Evolutionary conservation across 2,329 filamentous ascomycete species (phyloP), one percentile per base, ranked within the genome.

Genomic region (Blastomyces percursus): DNA sequence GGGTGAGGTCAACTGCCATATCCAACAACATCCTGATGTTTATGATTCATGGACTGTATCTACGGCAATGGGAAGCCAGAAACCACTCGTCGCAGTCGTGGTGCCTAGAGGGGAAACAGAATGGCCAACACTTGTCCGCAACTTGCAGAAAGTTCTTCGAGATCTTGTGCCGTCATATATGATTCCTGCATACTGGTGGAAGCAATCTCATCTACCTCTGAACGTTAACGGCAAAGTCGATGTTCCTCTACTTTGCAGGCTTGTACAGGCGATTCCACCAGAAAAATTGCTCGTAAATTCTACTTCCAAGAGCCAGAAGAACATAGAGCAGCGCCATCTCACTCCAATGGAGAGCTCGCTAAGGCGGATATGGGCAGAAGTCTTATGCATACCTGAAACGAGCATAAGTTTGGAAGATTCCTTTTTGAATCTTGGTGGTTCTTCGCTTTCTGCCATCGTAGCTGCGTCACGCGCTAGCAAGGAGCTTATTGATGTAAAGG

Each of bases 131-230:
- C 56, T 59, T 12, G 27, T 59, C 19, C 24, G 8, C 14, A 27
- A 32, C 68, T 66, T 2, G 16, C 56, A n/a, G 38, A 44, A 32
- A 9, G 19, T 46, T 8, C 40, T 46, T 46, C 38, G 27, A 21
- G 61, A 60, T 3, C 66, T 68, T 0, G 71, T 81, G 21, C 76
- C 79, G 6, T 74, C 75, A 2, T 78, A 79, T 63, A 77, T 80
- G 75, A 69, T 79, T 21, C 78, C 79, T 0, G 70, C 72, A 1
- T 72, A 77, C 7, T 81, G 77, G 68, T 69, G 81, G 63, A 63
- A 72, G 5, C 69, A 40, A 42, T n/a, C 21, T 32, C 8, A 52
- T 7, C 52, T 58, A 30, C 61, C 57, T 32, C 21, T 56, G 48
- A 62, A 58, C 14, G 42, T 46, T 8, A 59, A 57, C n/a, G 48